These are phyloP conservation scores for Apiospora saccharicola DNA, from an alignment of 2,329 filamentous ascomycete species.

Conservation along the genomic window DNA sequence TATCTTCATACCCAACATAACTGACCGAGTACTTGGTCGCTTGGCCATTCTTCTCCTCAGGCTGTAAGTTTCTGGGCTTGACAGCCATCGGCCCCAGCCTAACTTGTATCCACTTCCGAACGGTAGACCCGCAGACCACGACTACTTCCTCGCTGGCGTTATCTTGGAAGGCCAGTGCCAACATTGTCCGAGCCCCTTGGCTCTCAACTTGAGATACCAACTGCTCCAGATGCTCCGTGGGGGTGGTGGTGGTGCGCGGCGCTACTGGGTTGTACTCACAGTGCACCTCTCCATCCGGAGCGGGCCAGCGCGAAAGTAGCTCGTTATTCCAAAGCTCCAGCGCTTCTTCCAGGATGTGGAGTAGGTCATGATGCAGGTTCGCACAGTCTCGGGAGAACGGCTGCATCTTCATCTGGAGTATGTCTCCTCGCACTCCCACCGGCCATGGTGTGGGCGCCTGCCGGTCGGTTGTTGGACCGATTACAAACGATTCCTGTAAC, in stretches of 20 bases:
- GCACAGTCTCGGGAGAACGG: background rate
- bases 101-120: background rate
- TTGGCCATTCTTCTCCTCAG: background rate
- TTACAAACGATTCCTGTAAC: background rate
- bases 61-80: background rate
- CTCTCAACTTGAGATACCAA: background rate
- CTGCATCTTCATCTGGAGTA: conserved; percentile 5
- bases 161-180: background rate
- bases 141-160: background rate
- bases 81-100: background rate
- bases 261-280: background rate
- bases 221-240: background rate
- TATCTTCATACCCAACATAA: background rate
- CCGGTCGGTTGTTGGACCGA: background rate
- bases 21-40: background rate
- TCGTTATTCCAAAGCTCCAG: background rate
- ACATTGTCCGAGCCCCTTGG: background rate
- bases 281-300: background rate
- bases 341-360: background rate
- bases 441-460: conserved; percentile 5
- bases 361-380: conserved; percentile 1
- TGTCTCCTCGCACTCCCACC: conserved; percentile 12
- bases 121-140: background rate
- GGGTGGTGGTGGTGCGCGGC: background rate
- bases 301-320: background rate